Conservation (phyloP, 768 basidiomycete species). For the Suillus paluster region DNA sequence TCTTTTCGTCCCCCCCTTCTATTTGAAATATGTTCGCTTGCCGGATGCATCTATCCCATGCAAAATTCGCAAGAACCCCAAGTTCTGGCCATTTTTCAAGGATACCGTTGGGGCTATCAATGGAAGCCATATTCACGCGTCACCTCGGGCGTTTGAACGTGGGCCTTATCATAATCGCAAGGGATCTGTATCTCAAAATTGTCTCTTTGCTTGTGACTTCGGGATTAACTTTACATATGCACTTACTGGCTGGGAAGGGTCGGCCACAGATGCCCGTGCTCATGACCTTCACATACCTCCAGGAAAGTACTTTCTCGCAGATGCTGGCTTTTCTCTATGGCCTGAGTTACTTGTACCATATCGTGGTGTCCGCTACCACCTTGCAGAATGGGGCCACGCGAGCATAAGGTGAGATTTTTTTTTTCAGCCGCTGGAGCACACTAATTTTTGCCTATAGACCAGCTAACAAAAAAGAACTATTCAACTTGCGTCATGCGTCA, state of each 20-base stretch:
- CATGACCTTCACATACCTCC: conserved; percentile 18
- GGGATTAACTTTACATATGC: conserved; percentile 18
- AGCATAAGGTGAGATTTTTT: conserved; percentile 1
- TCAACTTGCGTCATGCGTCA: conserved; percentile 45
- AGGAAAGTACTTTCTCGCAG: conserved; percentile 17
- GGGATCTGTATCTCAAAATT: conserved; percentile 18
- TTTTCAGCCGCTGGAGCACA: no score
- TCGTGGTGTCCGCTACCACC: conserved; percentile 40
- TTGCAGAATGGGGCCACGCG: conserved; percentile 38
- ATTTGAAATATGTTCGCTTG: background rate
- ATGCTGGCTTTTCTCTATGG: conserved; percentile 20
- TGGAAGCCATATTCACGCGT: conserved; percentile 19
- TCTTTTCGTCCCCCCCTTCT: background rate
- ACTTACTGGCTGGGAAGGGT: conserved; percentile 24
- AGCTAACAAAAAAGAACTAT: conserved; percentile 42
- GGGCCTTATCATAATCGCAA: conserved; percentile 17
- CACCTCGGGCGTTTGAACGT: background rate
- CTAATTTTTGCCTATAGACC: conserved; percentile 27
- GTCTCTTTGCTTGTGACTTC: conserved; percentile 20
- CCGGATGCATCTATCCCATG: background rate
- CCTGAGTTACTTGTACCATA: conserved; percentile 41
- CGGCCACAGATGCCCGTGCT: conserved; percentile 12
- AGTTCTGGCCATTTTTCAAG: conserved; percentile 38
- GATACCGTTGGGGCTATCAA: conserved; percentile 40
- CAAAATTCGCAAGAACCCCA: conserved; percentile 28